Base-by-base conservation (phyloP, 192 early-diverging fungal genomes). In the Allomyces macrogynus region DNA sequence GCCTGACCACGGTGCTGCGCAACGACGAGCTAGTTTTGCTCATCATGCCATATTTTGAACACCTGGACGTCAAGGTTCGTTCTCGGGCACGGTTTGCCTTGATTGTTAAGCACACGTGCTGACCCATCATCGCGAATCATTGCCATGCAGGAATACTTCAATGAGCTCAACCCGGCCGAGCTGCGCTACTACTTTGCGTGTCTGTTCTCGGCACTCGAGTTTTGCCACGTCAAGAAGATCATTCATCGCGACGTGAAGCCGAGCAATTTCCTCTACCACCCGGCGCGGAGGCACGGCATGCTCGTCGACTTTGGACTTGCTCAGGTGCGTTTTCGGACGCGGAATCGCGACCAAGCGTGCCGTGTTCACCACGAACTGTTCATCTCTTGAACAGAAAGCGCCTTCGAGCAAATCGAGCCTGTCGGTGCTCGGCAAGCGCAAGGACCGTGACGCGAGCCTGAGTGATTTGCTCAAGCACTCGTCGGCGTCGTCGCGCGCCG, bases 241-340 rank as follows among this genome's bases (percentile, higher is more conserved):
- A 80, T 97, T 57, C 94, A 97, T 65, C 77, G 93, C 43, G 94
- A 97, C 66, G 80, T 97, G 66, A 97, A 97, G 68, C 94, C 94
- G 4, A 84, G 83, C 61, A 97, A 97, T 67, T 97, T 97, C 73
- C 76, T 97, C n/a, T 97, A 86, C 71, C 80, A 87, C 62, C 65
- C 78, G 2, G 66, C 73, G 23, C 69, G 70, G 14, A 75, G 78
- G 23, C 90, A 81, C 1, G 94, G 94, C 5, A 81, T 90, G 16
- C 70, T 97, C 23, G 87, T 90, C 3, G 94, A 97, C 69, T 95
- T 97, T 84, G 94, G 94, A 5, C 73, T 97, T 27, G 91, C 90
- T 32, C 84, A 96, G 70, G 75, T 71, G 64, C 23, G 14, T 65
- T 40, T 40, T 40, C 32, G 32, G n/a, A 40, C 7, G 32, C 32